These are phyloP conservation scores for Naganishia sp. DNA, from an alignment of 1,284 basidiomycete species.

Conservation along the genomic window DNA sequence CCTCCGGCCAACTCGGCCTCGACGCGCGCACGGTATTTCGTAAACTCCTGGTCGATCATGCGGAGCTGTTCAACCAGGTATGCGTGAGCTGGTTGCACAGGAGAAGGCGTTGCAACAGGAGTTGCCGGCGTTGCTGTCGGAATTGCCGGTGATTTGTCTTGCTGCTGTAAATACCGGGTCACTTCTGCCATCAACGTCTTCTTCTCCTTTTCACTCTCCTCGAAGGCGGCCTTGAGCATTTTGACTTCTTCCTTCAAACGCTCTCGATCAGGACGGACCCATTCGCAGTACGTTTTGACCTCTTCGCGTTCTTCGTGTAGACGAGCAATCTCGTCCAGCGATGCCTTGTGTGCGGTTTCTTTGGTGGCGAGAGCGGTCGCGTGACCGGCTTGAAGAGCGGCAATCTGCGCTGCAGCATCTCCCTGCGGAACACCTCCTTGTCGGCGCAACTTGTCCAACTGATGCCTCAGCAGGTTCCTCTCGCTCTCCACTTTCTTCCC, in stretches of 20 bases:
- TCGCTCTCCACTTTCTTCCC: slow-evolving; percentile 9
- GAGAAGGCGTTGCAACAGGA: not conserved
- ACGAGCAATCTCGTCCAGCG: slow-evolving; percentile 2
- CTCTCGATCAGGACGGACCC: slow-evolving; percentile 20
- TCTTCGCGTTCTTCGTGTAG: slow-evolving; percentile 4
- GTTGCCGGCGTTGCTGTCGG: not conserved
- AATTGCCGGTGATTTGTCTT: not conserved
- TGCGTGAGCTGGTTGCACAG: not conserved
- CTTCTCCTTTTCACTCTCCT: slow-evolving; percentile 12
- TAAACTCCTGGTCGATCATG: not conserved
- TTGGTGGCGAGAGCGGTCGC: not conserved
- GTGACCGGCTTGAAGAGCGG: not conserved
- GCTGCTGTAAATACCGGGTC: slow-evolving; percentile 3
- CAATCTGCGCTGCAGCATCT: not conserved
- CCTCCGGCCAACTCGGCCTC: slow-evolving; percentile 8
- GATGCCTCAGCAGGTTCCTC: slow-evolving; percentile 13
- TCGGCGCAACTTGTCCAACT: not conserved
- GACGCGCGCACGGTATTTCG: not conserved
- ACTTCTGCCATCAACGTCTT: slow-evolving; percentile 8
- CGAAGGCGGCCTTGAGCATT: not conserved
- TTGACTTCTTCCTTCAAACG: slow-evolving; percentile 12
- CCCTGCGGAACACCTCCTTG: not conserved
- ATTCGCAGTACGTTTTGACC: slow-evolving; percentile 21
- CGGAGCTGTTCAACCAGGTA: not conserved
- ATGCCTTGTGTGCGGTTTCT: not conserved